Evolutionary conservation across 176 grass and related monocot species (phyloP).

Genomic region (Panicum miliaceum): DNA sequence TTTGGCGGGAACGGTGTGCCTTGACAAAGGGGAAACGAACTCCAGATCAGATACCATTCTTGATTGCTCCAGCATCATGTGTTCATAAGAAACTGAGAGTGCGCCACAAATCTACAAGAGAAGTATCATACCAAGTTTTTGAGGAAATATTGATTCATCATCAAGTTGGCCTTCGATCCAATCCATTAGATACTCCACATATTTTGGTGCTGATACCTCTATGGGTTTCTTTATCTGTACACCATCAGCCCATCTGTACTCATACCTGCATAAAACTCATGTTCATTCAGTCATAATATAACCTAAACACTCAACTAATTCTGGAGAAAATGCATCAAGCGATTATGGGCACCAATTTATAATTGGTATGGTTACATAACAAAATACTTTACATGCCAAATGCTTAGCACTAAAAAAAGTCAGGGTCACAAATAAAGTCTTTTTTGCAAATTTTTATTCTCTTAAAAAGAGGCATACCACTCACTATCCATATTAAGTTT

Average conservation of each 20-base stretch:
- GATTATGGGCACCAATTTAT: conserved; percentile 14
- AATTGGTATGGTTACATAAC: background rate
- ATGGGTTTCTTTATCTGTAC: conserved; percentile 99
- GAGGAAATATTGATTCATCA: conserved; percentile 96
- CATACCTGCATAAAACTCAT: conserved; percentile 67
- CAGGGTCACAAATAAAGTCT: background rate
- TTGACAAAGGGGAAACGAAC: conserved; percentile 26
- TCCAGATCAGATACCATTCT: background rate
- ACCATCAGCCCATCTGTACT: conserved; percentile 99
- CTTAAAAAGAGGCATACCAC: background rate
- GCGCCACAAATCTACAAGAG: background rate
- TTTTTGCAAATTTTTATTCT: background rate
- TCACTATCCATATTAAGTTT: background rate
- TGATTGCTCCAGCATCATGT: background rate
- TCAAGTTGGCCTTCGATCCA: conserved; percentile 99
- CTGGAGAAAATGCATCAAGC: background rate
- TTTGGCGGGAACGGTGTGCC: conserved; percentile 92
- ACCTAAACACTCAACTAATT: conserved; percentile 28
- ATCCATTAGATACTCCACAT: conserved; percentile 98
- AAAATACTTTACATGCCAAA: conserved; percentile 5
- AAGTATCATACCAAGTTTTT: conserved; percentile 82
- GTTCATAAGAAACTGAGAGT: background rate
- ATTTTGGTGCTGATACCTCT: conserved; percentile 98
- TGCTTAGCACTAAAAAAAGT: conserved; percentile 9
- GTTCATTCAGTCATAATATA: background rate